These are phyloP conservation scores for Aegilops sharonensis DNA, from an alignment of 176 grass and related monocot species.

Conservation along the genomic window DNA sequence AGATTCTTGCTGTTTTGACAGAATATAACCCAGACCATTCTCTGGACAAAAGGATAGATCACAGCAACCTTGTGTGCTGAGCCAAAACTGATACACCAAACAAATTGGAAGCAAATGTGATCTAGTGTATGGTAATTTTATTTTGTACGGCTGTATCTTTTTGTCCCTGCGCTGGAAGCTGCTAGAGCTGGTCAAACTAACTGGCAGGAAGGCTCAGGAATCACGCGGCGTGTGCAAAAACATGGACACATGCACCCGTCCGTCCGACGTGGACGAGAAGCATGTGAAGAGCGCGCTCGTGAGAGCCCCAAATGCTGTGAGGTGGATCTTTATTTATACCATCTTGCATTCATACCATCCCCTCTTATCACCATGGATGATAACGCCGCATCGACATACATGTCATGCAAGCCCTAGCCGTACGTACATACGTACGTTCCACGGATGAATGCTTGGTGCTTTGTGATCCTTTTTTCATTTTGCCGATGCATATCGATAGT, in stretches of 20 bases:
- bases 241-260: conserved; percentile 18
- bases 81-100: neutral
- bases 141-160: neutral
- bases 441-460: neutral
- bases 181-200: conserved; percentile 21
- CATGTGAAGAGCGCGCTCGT: conserved; percentile 62
- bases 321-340: conserved; percentile 56
- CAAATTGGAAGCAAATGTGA: neutral
- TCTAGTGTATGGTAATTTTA: neutral
- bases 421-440: neutral
- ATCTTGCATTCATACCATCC: conserved; percentile 24
- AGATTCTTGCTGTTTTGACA: neutral
- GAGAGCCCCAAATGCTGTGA: conserved; percentile 76
- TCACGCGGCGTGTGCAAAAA: neutral
- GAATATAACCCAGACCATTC: neutral
- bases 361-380: conserved; percentile 21
- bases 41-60: neutral
- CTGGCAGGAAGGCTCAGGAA: neutral
- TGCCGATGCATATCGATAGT: neutral
- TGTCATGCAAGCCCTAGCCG: neutral
- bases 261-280: conserved; percentile 54
- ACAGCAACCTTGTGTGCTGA: neutral
- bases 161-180: neutral
- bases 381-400: neutral
- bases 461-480: neutral